A percentile compares a stretch with the other conserved stretches of the same genome.
phyloP scores from a whole-genome alignment of 2,329 filamentous ascomycete species.

The Penicillium polonicum region DNA sequence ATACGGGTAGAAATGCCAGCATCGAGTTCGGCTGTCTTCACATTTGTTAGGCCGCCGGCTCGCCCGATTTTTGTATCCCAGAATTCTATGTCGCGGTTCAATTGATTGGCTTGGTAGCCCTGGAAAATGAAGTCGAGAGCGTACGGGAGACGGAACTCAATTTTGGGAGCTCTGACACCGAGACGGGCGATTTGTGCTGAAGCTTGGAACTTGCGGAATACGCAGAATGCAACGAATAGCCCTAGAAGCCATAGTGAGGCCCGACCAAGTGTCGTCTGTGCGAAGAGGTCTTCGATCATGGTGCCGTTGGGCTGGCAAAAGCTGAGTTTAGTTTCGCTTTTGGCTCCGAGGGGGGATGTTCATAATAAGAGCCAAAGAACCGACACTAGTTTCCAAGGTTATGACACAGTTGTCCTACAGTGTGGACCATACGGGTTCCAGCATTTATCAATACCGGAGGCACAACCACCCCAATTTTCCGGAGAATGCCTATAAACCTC shows the following conservation, averaged over 20 bases:
- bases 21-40: conserved; percentile 32
- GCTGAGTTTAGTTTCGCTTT: neutral
- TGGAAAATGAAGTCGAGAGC: conserved; percentile 62
- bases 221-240: conserved; percentile 40
- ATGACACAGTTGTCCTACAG: neutral
- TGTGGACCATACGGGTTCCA: neutral
- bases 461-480: neutral
- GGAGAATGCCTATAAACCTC: neutral
- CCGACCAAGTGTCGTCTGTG: conserved; percentile 46
- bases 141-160: conserved; percentile 38
- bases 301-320: conserved; percentile 14
- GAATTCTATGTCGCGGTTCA: conserved; percentile 59
- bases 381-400: neutral
- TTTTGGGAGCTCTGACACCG: conserved; percentile 37
- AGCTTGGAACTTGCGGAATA: conserved; percentile 31
- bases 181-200: conserved; percentile 32
- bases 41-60: conserved; percentile 23
- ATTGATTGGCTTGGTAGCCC: conserved; percentile 54
- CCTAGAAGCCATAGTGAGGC: conserved; percentile 41
- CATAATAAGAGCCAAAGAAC: neutral
- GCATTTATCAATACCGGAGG: neutral
- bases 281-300: conserved; percentile 52
- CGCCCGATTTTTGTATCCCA: conserved; percentile 58
- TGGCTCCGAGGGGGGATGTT: neutral
- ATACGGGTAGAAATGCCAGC: conserved; percentile 49